These are phyloP conservation scores for Salix exigua DNA, from an alignment of 345 rosid species.

Conservation along the genomic window DNA sequence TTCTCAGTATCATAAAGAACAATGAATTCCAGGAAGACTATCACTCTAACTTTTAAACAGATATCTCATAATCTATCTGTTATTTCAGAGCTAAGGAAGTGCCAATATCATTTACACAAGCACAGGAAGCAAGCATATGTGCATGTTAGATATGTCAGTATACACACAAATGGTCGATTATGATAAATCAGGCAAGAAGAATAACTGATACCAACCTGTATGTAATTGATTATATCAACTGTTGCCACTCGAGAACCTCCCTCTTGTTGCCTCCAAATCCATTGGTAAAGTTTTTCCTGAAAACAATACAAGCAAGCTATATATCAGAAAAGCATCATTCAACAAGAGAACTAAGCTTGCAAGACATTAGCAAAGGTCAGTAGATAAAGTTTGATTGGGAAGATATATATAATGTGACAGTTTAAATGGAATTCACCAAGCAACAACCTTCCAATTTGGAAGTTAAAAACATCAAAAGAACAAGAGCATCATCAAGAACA, in stretches of 20 bases:
- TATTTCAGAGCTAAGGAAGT: background rate
- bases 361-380: background rate
- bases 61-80: background rate
- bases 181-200: background rate
- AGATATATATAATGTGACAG: background rate
- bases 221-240: constrained; percentile 56
- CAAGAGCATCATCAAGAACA: background rate
- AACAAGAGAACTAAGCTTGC: background rate
- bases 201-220: constrained; percentile 48
- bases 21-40: background rate
- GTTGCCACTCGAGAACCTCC: constrained; percentile 72
- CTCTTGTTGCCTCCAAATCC: constrained; percentile 84
- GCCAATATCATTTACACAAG: background rate
- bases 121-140: background rate
- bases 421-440: background rate
- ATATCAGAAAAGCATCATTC: background rate
- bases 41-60: background rate
- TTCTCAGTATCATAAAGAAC: background rate
- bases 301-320: constrained; percentile 11
- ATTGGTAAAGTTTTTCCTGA: constrained; percentile 85
- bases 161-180: background rate
- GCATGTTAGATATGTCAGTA: background rate
- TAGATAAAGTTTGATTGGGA: background rate
- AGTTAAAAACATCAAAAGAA: background rate
- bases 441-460: background rate